A percentile compares a stretch with the other conserved stretches of the same genome.
phyloP scores from a whole-genome alignment of 2,329 filamentous ascomycete species.

The Verticillium klebahnii region DNA sequence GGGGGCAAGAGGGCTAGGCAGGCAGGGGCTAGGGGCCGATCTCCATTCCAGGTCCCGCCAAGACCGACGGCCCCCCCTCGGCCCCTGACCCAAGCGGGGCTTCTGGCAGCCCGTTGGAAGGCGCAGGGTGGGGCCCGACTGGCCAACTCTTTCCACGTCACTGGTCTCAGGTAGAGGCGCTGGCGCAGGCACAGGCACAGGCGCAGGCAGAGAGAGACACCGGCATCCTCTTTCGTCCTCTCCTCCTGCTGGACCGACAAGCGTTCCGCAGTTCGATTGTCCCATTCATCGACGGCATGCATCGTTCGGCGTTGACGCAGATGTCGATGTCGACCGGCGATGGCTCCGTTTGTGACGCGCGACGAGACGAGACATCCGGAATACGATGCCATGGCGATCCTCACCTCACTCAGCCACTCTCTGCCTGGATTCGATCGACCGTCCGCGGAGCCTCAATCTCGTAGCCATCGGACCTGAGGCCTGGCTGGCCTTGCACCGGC shows the following conservation, averaged over 20 bases:
- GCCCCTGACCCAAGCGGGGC: background rate
- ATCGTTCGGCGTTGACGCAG: too few relatives aligned
- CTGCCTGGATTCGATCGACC: background rate
- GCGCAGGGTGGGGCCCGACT: background rate
- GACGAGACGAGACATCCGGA: background rate
- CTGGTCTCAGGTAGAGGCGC: background rate
- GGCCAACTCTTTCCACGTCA: background rate
- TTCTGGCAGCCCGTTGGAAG: background rate
- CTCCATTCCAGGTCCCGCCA: background rate
- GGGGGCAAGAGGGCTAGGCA: background rate
- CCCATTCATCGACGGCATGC: background rate
- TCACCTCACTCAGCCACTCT: background rate
- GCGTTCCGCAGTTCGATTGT: background rate
- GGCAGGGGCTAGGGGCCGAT: background rate
- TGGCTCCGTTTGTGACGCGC: background rate
- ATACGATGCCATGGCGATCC: background rate
- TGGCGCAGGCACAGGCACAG: background rate
- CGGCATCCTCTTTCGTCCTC: background rate
- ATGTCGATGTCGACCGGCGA: too few relatives aligned
- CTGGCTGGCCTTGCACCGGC: background rate
- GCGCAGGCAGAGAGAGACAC: background rate
- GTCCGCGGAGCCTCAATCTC: background rate
- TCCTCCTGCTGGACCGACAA: background rate
- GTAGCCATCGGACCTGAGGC: background rate
- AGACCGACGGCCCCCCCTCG: background rate